Percentiles rank a stretch among this genome's conserved stretches.
phyloP scores from a whole-genome alignment of 352 stramenopile species.

The Globisporangium sylvaticum region DNA sequence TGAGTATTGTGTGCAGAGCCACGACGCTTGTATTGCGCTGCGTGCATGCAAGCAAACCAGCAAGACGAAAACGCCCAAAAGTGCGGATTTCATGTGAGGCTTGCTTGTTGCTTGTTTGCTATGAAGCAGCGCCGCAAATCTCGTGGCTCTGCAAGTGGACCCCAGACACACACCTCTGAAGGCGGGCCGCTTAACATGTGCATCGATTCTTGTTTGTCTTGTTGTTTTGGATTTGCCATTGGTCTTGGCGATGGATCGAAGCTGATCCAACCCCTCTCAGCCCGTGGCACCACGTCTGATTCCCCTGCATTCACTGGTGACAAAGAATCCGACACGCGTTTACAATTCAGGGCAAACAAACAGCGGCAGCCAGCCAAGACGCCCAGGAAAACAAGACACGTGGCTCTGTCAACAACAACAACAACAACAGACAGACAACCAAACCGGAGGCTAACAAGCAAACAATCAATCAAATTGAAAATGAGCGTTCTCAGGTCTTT shows the following conservation, averaged over 20 bases:
- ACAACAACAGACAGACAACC: neutral
- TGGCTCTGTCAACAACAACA: too few relatives aligned
- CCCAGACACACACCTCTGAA: neutral
- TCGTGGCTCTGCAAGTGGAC: neutral
- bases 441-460: neutral
- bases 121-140: neutral
- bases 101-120: neutral
- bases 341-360: neutral
- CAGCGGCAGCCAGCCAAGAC: neutral
- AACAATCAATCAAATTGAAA: too few relatives aligned
- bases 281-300: neutral
- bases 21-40: neutral
- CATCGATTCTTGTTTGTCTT: neutral
- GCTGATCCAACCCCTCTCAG: neutral
- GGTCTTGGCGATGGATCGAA: neutral
- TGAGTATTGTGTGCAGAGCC: neutral
- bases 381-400: neutral
- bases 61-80: conserved; percentile 4
- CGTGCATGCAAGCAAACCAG: neutral
- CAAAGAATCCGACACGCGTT: neutral
- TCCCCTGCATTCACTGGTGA: neutral
- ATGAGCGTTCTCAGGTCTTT: neutral
- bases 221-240: neutral
- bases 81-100: neutral
- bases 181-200: neutral